Evolutionary conservation across 2,329 filamentous ascomycete genomes (phyloP), one percentile per base, ranked within the genome.

Genomic region (Atkinsonella texensis): DNA sequence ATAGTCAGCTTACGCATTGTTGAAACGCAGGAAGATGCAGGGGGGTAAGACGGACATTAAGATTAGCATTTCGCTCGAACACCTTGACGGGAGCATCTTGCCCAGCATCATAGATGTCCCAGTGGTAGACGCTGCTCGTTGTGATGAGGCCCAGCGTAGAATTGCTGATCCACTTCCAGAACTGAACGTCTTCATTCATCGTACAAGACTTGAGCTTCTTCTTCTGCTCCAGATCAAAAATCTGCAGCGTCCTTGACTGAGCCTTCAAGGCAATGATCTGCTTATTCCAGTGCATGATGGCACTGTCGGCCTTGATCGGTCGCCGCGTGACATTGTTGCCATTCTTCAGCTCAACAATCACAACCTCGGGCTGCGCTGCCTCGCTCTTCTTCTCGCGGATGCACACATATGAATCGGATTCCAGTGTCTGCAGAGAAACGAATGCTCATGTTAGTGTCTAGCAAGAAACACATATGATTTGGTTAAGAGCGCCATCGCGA

Each of bases 101-200:
- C 56, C 80, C 78, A 49, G 85, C 75, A 65, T 96, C 90, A 66
- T 91, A 91, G 58, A 98, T 88, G 67, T 98, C 89, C 93, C 93
- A 98, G 74, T 98, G 93, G 70, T 89, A 97, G 56, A 98, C 88
- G 41, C 87, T 84, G 57, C 80, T 86, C 54, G 94, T 89, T 57
- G 91, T 97, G 57, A 98, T 87, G 62, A 98, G 75, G 56, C 91
- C 93, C 54, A 98, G 74, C 55, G 84, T 87, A 53, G 79, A 85
- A 62, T 95, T 88, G 71, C 84, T 95, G 71, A 94, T 89, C 93
- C 93, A 98, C 74, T 95, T 95, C 94, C 93, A 98, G 77, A 95
- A 98, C 56, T 93, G 85, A 50, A 98, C 89, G 70, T 98, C 93
- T 69, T 97, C 93, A 63, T 85, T 89, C 87, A 97, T 96, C 50